Evolutionary conservation across 2,329 filamentous ascomycete species (phyloP), one percentile per base, ranked within the genome.

Genomic region (Neocucurbitaria cava): DNA sequence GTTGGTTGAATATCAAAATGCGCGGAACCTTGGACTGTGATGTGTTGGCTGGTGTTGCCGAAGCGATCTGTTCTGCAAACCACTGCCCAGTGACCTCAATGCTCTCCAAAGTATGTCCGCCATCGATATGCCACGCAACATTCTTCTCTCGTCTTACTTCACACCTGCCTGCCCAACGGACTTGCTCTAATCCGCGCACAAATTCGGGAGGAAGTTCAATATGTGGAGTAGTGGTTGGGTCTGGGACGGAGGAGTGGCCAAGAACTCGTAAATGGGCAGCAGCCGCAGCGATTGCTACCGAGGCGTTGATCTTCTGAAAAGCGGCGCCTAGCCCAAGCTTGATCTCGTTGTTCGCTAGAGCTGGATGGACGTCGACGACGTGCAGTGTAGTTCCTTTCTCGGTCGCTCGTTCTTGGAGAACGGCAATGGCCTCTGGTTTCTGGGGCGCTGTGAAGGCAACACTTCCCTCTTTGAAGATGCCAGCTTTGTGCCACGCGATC

Each of bases 401-500:
- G 6, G 71, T 70, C 8, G 85, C 85, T 44, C 84, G 81, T 44
- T 85, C 71, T n/a, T 74, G 72, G 18, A 89, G 70, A 0, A 89
- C 86, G 6, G 78, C 70, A 52, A 86, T 76, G 1, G 86, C 86
- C 18, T 76, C 75, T 3, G 79, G 75, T 28, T 79, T 77, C 59
- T 90, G 87, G 0, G 80, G 79, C 2, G 83, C 83, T 0, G 88
- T 88, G 56, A 90, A 90, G 1, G 84, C 86, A 21, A 83, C 81
- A 4, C 83, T 83, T 0, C 84, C 85, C 0, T 76, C 46, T 74
- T 96, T 96, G 72, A 96, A 89, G 40, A 97, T 90, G 1, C 93
- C 93, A 6, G 88, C 89, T 75, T 97, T 97, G 73, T 96, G 91
- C 93, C 92, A 96, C 3, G 92, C 88, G 61, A 96, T 96, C 68